Conservation (phyloP, 352 stramenopile genomes). For the Phytophthora brassicae region DNA sequence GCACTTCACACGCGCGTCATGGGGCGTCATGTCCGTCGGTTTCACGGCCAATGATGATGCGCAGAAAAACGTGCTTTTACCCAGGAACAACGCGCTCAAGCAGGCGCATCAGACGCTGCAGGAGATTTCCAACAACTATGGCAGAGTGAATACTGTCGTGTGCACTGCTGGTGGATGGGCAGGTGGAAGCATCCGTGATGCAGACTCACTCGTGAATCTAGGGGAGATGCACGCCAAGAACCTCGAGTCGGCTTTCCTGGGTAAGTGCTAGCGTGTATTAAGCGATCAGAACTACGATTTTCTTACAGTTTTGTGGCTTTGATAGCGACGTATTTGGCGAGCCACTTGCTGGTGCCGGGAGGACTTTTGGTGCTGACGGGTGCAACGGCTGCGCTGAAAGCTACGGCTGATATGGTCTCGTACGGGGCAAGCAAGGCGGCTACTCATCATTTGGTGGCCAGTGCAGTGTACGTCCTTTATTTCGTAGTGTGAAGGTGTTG, state of each 20-base stretch:
- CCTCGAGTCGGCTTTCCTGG: slow-evolving; percentile 74
- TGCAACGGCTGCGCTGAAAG: slow-evolving; percentile 72
- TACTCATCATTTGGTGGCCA: slow-evolving; percentile 89
- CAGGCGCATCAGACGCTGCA: slow-evolving; percentile 58
- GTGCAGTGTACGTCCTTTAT: slow-evolving; percentile 69
- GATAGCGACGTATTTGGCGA: slow-evolving; percentile 82
- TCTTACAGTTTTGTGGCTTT: slow-evolving; percentile 4
- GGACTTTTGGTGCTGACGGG: slow-evolving; percentile 85
- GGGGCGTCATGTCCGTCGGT: slow-evolving; percentile 72
- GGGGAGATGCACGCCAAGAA: slow-evolving; percentile 79
- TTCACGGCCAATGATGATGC: slow-evolving; percentile 67
- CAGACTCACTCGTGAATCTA: slow-evolving; percentile 62
- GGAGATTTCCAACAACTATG: slow-evolving; percentile 55
- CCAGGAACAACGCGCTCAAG: slow-evolving; percentile 46
- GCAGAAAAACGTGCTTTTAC: slow-evolving; percentile 47
- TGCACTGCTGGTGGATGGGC: slow-evolving; percentile 83
- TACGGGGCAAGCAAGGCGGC: slow-evolving; percentile 90
- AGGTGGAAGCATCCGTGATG: slow-evolving; percentile 69
- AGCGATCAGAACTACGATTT: background rate
- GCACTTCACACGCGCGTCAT: slow-evolving; percentile 62
- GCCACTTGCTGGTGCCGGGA: slow-evolving; percentile 52
- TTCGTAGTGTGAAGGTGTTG: no score
- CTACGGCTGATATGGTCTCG: slow-evolving; percentile 82
- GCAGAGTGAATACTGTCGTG: slow-evolving; percentile 73
- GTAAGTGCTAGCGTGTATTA: slow-evolving; percentile 25